A percentile compares a stretch with the other conserved stretches of the same genome.
Evolutionary conservation across 2,329 filamentous ascomycete genomes (phyloP).

Genomic region (Diatrype stigma): DNA sequence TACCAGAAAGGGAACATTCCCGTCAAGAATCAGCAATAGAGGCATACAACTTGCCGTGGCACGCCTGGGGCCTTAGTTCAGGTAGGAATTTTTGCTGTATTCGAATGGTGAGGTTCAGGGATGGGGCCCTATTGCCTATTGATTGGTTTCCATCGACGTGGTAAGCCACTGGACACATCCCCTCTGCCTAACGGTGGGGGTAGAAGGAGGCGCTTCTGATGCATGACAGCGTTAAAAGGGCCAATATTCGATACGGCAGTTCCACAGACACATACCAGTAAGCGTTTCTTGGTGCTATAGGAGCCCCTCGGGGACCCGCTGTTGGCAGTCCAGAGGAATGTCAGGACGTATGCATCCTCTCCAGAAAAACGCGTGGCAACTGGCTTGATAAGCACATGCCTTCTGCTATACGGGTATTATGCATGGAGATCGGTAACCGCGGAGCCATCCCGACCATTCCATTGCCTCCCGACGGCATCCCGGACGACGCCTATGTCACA

Average conservation of each 20-base stretch:
- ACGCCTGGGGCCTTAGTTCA: no score
- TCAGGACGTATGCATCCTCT: background rate
- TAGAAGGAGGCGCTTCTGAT: background rate
- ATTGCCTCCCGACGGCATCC: background rate
- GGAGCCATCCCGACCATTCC: background rate
- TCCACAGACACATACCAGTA: background rate
- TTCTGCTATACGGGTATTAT: background rate
- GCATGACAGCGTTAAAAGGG: background rate
- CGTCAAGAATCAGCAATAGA: background rate
- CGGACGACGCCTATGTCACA: background rate
- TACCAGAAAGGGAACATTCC: background rate
- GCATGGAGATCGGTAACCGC: background rate
- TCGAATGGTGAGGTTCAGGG: background rate
- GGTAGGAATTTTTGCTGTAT: no score
- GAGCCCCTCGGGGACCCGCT: background rate
- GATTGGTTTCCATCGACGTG: background rate
- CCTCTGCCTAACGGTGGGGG: background rate
- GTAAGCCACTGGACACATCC: background rate
- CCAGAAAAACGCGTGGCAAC: background rate
- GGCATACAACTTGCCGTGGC: background rate
- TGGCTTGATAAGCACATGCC: background rate
- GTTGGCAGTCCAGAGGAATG: background rate
- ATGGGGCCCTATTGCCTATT: background rate
- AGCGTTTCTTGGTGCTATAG: background rate
- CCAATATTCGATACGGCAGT: background rate